Conservation (phyloP, 106 monocot genomes). For the Agapanthus africanus region DNA sequence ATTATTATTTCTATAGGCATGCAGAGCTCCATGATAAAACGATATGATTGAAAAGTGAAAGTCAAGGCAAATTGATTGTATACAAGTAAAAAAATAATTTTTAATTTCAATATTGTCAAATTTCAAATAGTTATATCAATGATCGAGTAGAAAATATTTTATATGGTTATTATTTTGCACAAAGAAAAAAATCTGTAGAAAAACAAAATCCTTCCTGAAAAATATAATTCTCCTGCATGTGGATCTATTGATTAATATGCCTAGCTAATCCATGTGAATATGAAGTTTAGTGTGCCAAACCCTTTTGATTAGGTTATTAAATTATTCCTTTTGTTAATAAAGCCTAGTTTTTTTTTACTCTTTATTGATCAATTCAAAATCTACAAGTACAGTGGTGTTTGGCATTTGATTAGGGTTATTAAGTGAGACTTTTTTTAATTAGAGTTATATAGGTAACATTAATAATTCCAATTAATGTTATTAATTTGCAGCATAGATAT, state of each 20-base stretch:
- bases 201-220: too few relatives aligned
- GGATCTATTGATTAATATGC: slow-evolving; percentile 5
- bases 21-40: neutral
- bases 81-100: neutral
- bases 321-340: too few relatives aligned
- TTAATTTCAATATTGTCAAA: neutral
- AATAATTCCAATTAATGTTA: neutral
- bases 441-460: neutral
- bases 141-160: too few relatives aligned
- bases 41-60: neutral
- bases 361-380: too few relatives aligned
- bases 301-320: too few relatives aligned
- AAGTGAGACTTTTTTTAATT: neutral
- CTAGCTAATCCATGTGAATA: slow-evolving; percentile 10
- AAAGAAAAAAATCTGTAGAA: too few relatives aligned
- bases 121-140: too few relatives aligned
- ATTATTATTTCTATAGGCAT: neutral
- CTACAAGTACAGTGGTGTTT: too few relatives aligned
- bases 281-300: neutral
- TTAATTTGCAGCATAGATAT: slow-evolving; percentile 68
- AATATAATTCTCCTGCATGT: too few relatives aligned
- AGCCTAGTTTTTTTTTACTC: too few relatives aligned
- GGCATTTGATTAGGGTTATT: neutral
- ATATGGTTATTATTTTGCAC: too few relatives aligned
- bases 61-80: neutral